A percentile compares a stretch with the other conserved stretches of the same genome.
Conservation (phyloP, 305 asterid species). For the Fraxinus ornus region DNA sequence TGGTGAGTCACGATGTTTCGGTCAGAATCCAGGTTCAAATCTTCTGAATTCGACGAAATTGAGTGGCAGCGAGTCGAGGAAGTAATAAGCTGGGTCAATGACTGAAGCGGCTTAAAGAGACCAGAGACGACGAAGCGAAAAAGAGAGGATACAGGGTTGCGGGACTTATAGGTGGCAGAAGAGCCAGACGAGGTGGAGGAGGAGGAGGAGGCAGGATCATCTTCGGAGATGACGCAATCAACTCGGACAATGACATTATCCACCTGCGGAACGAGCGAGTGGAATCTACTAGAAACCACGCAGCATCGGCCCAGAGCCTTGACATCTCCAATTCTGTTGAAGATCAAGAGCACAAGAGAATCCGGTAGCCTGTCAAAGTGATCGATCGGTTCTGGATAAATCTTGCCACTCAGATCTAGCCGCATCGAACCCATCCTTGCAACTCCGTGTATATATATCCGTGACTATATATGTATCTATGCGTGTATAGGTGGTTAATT, state of each 20-base stretch:
- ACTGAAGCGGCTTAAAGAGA: slow-evolving; percentile 59
- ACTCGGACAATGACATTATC: slow-evolving; percentile 82
- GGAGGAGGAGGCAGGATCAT: slow-evolving; percentile 39
- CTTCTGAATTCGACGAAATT: slow-evolving; percentile 30
- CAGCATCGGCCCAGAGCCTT: slow-evolving; percentile 82
- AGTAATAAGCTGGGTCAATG: slow-evolving; percentile 59
- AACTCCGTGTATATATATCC: not conserved
- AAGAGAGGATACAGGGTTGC: slow-evolving; percentile 57
- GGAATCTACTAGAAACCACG: slow-evolving; percentile 74
- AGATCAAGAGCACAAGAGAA: slow-evolving; percentile 63
- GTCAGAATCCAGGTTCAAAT: slow-evolving; percentile 46
- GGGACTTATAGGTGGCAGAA: slow-evolving; percentile 51
- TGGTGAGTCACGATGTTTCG: slow-evolving; percentile 79
- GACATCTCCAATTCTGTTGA: slow-evolving; percentile 84
- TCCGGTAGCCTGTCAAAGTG: slow-evolving; percentile 77
- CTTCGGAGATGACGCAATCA: slow-evolving; percentile 93
- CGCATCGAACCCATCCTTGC: slow-evolving; percentile 44
- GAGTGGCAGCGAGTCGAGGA: slow-evolving; percentile 42
- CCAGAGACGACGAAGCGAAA: slow-evolving; percentile 58
- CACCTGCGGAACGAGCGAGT: slow-evolving; percentile 73
- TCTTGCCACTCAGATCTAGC: slow-evolving; percentile 53
- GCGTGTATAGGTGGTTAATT: not conserved
- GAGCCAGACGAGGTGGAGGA: slow-evolving; percentile 32
- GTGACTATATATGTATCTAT: not conserved
- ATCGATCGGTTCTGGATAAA: slow-evolving; percentile 65